Conservation (phyloP, 768 basidiomycete species). For the Crassisporium funariophilum region DNA sequence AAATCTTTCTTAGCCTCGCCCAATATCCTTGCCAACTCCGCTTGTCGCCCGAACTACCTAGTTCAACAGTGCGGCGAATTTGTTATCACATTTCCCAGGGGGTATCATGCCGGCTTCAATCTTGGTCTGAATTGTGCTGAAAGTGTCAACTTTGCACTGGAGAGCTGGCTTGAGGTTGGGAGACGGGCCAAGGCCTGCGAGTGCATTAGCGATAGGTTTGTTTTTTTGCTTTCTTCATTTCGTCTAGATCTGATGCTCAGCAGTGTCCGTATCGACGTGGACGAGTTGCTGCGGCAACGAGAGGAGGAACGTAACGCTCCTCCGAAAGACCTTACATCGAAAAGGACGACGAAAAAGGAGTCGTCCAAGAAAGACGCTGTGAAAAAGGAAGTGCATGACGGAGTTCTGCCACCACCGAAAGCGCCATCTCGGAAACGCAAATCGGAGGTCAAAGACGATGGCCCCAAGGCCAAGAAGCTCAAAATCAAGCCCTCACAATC, state of each 20-base stretch:
- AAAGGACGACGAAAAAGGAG: conserved; percentile 21
- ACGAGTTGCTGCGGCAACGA: conserved; percentile 74
- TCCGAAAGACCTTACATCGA: conserved; percentile 10
- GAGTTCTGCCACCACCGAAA: conserved; percentile 36
- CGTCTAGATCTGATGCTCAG: conserved; percentile 1
- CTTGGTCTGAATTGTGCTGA: conserved; percentile 96
- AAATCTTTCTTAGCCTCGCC: conserved; percentile 96
- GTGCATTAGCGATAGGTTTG: conserved; percentile 74
- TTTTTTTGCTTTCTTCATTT: background rate
- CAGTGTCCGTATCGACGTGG: conserved; percentile 94
- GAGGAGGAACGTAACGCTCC: conserved; percentile 42
- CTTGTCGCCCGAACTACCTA: conserved; percentile 80
- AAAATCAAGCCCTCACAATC: conserved; percentile 40
- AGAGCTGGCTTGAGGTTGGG: conserved; percentile 91
- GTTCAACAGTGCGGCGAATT: conserved; percentile 96
- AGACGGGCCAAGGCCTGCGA: conserved; percentile 75
- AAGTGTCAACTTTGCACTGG: conserved; percentile 94
- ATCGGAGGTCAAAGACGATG: conserved; percentile 34
- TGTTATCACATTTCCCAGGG: conserved; percentile 91
- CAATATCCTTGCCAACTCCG: conserved; percentile 72
- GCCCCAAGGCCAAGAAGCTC: conserved; percentile 51
- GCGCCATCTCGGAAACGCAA: conserved; percentile 40
- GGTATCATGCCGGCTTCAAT: conserved; percentile 98
- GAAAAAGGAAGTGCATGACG: conserved; percentile 23
- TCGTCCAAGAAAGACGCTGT: conserved; percentile 26